Conservation (phyloP, 768 basidiomycete genomes). For the Pleurotus eryngii region DNA sequence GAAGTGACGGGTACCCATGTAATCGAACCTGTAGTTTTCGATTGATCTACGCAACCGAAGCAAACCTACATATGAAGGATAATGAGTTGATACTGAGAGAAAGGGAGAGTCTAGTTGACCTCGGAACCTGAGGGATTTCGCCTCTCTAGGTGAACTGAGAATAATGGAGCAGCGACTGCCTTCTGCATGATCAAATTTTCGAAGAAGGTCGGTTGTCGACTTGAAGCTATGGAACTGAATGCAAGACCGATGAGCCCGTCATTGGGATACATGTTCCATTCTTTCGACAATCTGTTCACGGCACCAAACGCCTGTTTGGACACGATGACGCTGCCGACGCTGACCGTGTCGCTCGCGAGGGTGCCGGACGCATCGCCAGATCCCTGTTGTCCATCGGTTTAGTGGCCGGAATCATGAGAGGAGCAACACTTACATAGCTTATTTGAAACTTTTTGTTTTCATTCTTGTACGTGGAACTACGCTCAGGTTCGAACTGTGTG, state of each 20-base stretch:
- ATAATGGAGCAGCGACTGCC: slow-evolving; percentile 42
- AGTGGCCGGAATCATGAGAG: background rate
- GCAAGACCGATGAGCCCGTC: slow-evolving; percentile 62
- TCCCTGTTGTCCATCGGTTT: slow-evolving; percentile 33
- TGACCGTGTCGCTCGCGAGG: slow-evolving; percentile 48
- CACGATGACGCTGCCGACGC: slow-evolving; percentile 42
- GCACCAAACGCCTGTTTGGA: slow-evolving; percentile 54
- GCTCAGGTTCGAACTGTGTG: slow-evolving; percentile 31
- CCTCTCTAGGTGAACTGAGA: slow-evolving; percentile 58
- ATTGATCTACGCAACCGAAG: slow-evolving; percentile 31
- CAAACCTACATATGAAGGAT: slow-evolving; percentile 21
- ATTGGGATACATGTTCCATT: slow-evolving; percentile 49
- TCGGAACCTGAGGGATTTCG: slow-evolving; percentile 41
- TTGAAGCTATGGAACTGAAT: slow-evolving; percentile 52
- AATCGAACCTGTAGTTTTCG: slow-evolving; percentile 26
- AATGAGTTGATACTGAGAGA: no score
- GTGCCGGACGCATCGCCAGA: slow-evolving; percentile 49
- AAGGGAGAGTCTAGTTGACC: slow-evolving; percentile 22
- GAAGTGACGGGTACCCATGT: slow-evolving; percentile 34
- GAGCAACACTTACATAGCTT: slow-evolving; percentile 37
- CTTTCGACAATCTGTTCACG: slow-evolving; percentile 40
- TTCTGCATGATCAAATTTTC: slow-evolving; percentile 52
- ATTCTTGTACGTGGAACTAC: slow-evolving; percentile 40
- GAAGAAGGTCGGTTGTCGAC: slow-evolving; percentile 51
- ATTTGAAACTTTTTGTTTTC: slow-evolving; percentile 31